Conservation (phyloP, 352 stramenopile genomes). For the Phytophthora kernoviae region DNA sequence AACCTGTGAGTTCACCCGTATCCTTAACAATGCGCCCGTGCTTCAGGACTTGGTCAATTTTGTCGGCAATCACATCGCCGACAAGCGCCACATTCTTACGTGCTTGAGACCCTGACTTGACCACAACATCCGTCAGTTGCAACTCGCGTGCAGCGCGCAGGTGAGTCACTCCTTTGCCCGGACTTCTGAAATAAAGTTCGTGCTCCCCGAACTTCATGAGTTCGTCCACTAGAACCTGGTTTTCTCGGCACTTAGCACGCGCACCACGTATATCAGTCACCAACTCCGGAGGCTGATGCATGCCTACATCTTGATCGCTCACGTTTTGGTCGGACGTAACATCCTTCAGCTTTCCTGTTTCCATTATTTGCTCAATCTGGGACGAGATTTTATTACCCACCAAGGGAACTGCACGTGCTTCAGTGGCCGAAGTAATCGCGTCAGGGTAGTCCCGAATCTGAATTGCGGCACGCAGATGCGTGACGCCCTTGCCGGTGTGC, state of each 20-base stretch:
- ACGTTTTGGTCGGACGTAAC: constrained; percentile 51
- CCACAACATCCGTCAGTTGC: constrained; percentile 50
- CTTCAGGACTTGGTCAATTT: constrained; percentile 79
- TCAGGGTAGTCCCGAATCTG: constrained; percentile 59
- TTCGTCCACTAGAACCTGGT: constrained; percentile 68
- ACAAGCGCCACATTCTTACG: constrained; percentile 53
- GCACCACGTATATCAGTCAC: constrained; percentile 54
- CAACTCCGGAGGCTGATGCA: constrained; percentile 45
- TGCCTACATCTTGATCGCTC: constrained; percentile 36
- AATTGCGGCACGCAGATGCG: constrained; percentile 67
- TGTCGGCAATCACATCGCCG: constrained; percentile 72
- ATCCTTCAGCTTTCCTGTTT: constrained; percentile 59
- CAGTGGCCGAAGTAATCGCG: constrained; percentile 46
- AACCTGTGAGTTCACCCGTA: constrained; percentile 13
- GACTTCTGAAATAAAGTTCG: constrained; percentile 73
- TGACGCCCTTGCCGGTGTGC: constrained; percentile 78
- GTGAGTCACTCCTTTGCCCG: constrained; percentile 72
- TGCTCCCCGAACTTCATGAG: constrained; percentile 73
- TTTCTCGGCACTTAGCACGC: constrained; percentile 54
- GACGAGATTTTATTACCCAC: constrained; percentile 61
- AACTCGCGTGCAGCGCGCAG: constrained; percentile 69
- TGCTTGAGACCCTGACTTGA: constrained; percentile 59
- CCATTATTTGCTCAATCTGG: constrained; percentile 67
- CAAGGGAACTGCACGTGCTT: constrained; percentile 49
- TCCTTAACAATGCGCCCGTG: constrained; percentile 72